Base-by-base conservation (phyloP, 2,329 filamentous ascomycete genomes). In the Zymoseptoria pseudotritici region DNA sequence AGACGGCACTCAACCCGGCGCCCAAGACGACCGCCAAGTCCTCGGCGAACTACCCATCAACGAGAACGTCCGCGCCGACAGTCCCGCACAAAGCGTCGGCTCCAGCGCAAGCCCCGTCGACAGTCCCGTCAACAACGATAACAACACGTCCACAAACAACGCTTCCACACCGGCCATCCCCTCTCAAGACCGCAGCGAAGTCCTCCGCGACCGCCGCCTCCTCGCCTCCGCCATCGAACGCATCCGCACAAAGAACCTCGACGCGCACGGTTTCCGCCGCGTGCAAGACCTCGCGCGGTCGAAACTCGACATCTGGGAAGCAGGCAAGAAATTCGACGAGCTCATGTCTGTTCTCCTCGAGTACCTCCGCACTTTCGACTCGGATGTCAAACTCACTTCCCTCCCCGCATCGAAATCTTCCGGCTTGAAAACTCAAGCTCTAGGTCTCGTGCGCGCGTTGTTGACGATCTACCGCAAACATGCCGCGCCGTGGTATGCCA, bases 241-340 rank as follows among this genome's bases (percentile, higher is more conserved):
- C 64, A 86, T 92, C 66, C 85, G 85, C 66, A 80, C 83, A 29
- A 84, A 85, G 67, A 84, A 84, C 0, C 82, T 93, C n/a, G 89
- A 92, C 70, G 88, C 89, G 3, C 88, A 91, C 70, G 89, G 89
- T 59, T 91, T 92, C 79, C 84, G 89, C 57, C 89, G 89, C 69
- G 78, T 92, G 54, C 89, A 92, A 72, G 86, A 86, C 49, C 81
- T 91, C 64, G 81, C 91, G 61, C 86, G 87, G 64, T 86, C 88
- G 60, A 83, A 80, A 69, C 72, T 75, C 67, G 80, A 85, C 13
- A 79, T 84, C 20, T 85, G 89, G 70, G 80, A 81, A 1, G 83
- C 87, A 61, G 84, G 87, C 54, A 85, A 87, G 67, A 85, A 87
- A 57, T 91, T 90, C 61, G 83, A 87, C 64, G 80, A 85, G 7